These are phyloP conservation scores for Graphilbum sp. DNA, from an alignment of 2,329 filamentous ascomycete genomes.

Conservation along the genomic window DNA sequence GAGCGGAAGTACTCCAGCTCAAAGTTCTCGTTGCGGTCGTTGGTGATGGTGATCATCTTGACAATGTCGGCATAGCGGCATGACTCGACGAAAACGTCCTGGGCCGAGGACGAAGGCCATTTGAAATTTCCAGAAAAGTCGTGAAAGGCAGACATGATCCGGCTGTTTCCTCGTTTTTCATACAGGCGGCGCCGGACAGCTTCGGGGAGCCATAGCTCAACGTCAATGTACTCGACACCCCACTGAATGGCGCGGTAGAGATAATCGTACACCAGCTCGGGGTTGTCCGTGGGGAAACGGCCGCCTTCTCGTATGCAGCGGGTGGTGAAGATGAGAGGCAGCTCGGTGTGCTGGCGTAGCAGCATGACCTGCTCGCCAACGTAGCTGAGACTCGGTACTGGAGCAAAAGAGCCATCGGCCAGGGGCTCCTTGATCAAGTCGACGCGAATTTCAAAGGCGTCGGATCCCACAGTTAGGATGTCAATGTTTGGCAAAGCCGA, in stretches of 20 bases:
- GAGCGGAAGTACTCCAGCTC: conserved; percentile 82
- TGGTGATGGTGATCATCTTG: conserved; percentile 80
- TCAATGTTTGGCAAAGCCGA: conserved; percentile 72
- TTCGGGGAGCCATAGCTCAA: conserved; percentile 75
- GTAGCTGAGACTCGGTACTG: conserved; percentile 64
- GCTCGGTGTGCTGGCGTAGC: conserved; percentile 63
- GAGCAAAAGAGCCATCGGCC: conserved; percentile 40
- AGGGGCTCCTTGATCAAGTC: conserved; percentile 63
- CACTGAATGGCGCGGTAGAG: conserved; percentile 74
- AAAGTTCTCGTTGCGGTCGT: conserved; percentile 72
- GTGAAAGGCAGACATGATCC: conserved; percentile 84
- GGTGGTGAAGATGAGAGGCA: conserved; percentile 83
- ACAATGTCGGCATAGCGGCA: conserved; percentile 67
- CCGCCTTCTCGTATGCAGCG: conserved; percentile 71
- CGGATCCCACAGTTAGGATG: conserved; percentile 72
- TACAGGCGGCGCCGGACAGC: conserved; percentile 51
- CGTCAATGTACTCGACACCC: conserved; percentile 82
- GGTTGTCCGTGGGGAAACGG: conserved; percentile 69
- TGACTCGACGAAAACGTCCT: conserved; percentile 54
- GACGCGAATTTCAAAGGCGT: conserved; percentile 72
- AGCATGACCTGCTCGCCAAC: conserved; percentile 78
- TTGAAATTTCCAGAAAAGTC: conserved; percentile 75
- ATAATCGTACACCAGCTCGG: conserved; percentile 58
- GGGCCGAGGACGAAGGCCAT: conserved; percentile 61
- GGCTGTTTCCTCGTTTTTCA: conserved; percentile 57